A percentile compares a stretch with the other conserved stretches of the same genome.
Evolutionary conservation across 2,329 filamentous ascomycete species (phyloP).

Genomic region (Torrubiella hemipterigena): DNA sequence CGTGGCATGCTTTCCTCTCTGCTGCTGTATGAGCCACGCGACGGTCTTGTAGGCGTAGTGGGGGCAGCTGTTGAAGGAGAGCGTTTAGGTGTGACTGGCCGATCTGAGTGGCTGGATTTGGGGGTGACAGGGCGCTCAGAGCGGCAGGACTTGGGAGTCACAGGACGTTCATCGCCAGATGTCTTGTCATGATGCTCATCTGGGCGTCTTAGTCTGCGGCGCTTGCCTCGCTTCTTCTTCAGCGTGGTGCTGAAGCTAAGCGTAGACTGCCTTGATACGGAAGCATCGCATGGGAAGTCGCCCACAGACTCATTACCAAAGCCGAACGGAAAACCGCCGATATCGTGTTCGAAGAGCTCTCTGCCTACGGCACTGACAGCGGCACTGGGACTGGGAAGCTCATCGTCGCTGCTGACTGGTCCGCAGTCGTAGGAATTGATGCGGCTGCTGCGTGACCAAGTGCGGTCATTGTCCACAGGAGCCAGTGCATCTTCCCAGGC

Average conservation of each 20-base stretch:
- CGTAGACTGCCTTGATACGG: slow-evolving; percentile 13
- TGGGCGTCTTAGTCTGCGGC: slow-evolving; percentile 24
- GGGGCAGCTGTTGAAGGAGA: no score
- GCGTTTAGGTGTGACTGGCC: no score
- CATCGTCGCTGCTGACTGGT: slow-evolving; percentile 21
- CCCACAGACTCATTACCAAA: slow-evolving; percentile 22
- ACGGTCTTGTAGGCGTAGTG: no score
- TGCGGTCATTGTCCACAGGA: slow-evolving; percentile 41
- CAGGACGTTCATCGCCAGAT: no score
- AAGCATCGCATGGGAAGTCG: no score
- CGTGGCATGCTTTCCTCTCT: no score
- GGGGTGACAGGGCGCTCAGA: no score
- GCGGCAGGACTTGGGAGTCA: no score
- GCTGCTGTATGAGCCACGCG: no score
- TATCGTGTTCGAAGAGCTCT: slow-evolving; percentile 29
- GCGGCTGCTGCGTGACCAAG: slow-evolving; percentile 21
- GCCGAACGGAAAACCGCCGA: slow-evolving; percentile 26
- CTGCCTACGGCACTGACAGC: slow-evolving; percentile 41
- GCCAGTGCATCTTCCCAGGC: slow-evolving; percentile 76
- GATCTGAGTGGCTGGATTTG: no score
- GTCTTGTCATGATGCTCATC: slow-evolving; percentile 14
- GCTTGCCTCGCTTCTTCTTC: slow-evolving; percentile 29
- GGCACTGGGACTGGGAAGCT: slow-evolving; percentile 35
- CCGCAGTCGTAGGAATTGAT: slow-evolving; percentile 17
- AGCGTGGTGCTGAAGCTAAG: slow-evolving; percentile 33